Evolutionary conservation across 1,284 basidiomycete genomes (phyloP).

Genomic region (Sanghuangporus sanghuang): DNA sequence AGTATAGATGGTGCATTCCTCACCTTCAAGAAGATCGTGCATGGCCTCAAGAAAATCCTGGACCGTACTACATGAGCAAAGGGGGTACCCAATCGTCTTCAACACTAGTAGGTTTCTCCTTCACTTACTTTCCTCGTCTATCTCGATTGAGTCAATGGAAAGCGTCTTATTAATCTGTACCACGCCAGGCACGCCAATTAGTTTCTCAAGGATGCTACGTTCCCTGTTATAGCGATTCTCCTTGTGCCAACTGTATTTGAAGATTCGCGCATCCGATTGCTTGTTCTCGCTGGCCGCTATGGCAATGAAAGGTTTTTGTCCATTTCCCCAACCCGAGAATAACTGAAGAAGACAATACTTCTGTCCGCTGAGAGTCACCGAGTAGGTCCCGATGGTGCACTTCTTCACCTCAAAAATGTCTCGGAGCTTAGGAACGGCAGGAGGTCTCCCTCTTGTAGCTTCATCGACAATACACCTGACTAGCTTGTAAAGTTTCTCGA

Average conservation of each 20-base stretch:
- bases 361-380: too few species aligned
- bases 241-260: not conserved
- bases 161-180: not conserved
- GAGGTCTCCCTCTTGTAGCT: not conserved
- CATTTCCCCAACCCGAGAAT: not conserved
- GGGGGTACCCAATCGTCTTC: not conserved
- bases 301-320: not conserved
- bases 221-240: not conserved
- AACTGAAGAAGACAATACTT: not conserved
- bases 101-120: not conserved
- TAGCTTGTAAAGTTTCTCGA: not conserved
- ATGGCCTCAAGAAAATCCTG: not conserved
- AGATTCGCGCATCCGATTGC: not conserved
- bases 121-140: not conserved
- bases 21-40: constrained; percentile 3
- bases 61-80: not conserved
- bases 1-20: too few species aligned
- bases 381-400: not conserved
- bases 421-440: not conserved
- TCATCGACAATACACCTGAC: not conserved
- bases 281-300: not conserved
- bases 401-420: not conserved
- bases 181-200: not conserved
- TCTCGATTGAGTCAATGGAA: not conserved
- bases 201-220: not conserved